Base-by-base conservation (phyloP, 2,329 filamentous ascomycete genomes). In the Aspergillus ochraceus region DNA sequence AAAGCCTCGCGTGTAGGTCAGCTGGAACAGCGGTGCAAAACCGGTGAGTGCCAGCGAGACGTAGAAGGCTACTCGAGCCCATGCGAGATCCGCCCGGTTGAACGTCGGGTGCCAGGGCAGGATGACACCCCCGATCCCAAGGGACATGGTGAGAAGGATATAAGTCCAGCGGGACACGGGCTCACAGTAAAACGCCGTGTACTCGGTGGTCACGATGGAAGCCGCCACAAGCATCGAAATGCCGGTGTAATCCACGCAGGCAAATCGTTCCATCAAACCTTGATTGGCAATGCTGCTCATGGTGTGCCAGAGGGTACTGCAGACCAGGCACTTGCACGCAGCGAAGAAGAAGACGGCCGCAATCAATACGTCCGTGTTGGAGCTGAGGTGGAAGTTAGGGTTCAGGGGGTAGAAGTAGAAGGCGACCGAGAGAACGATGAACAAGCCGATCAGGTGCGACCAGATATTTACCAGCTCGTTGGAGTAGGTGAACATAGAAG, bases 401-500 rank as follows among this genome's bases (percentile, higher is more conserved):
- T 90, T 93, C 53, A 88, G 87, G 0, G 95, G 95, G 76, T 99
- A 99, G 76, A 97, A 96, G 80, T 97, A 97, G 68, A 99, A 94
- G 58, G 95, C 95, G 49, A 98, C 84, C 12, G 92, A 83, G 42
- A 98, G 84, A 51, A 99, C 90, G 63, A 97, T 82, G 32, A 98
- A 72, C n/a, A 98, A 84, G 19, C 95, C 95, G 30, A 99, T 84
- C 12, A 90, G 86, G 74, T 99, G 95, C 2, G 93, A 94, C 95
- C 95, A 99, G 71, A 99, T 99, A 78, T 99, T 99, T 80, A 98
- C 89, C 46, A 90, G 86, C 78, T 99, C 95, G 77, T 99, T 99
- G 64, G 91, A 96, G 60, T 95, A 80, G 63, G 86, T 84, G 71
- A 97, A 93, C 63, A 91, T 87, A 22, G 92, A 97, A 54, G 86